Conservation (phyloP, 2,329 filamentous ascomycete species). For the Ophiostoma novo-ulmi region DNA sequence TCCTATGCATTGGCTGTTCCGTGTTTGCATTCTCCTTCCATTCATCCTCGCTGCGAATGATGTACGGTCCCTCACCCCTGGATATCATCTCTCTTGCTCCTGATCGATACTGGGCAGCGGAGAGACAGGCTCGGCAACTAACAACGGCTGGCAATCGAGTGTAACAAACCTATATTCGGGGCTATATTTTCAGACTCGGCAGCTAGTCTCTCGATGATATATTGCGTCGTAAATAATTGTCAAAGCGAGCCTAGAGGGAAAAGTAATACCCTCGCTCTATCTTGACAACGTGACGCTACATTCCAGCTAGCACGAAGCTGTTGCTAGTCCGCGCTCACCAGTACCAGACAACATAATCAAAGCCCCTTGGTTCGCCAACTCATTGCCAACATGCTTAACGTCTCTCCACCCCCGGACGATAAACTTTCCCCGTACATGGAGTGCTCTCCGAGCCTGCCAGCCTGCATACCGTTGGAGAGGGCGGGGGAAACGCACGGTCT, state of each 20-base stretch:
- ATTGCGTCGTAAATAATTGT: neutral
- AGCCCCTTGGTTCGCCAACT: neutral
- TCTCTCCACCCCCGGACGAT: neutral
- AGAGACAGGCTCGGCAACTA: neutral
- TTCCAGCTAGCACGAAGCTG: neutral
- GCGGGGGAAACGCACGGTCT: conserved; percentile 13
- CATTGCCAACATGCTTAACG: neutral
- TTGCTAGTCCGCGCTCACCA: neutral
- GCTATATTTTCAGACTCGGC: neutral
- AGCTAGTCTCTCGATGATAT: neutral
- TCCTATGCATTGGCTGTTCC: neutral
- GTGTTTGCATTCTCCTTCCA: neutral
- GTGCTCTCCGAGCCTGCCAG: neutral
- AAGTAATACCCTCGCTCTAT: neutral
- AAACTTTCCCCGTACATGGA: neutral
- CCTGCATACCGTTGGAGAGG: conserved; percentile 3
- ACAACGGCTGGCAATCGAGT: neutral
- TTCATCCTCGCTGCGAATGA: neutral
- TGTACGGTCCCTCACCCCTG: neutral
- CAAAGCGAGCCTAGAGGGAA: neutral
- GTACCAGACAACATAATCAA: neutral
- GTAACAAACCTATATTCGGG: neutral
- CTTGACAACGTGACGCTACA: neutral
- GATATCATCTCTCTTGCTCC: neutral
- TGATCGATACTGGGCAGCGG: neutral